Base-by-base conservation (phyloP, 768 basidiomycete genomes). In the Lactifluus pinguis region DNA sequence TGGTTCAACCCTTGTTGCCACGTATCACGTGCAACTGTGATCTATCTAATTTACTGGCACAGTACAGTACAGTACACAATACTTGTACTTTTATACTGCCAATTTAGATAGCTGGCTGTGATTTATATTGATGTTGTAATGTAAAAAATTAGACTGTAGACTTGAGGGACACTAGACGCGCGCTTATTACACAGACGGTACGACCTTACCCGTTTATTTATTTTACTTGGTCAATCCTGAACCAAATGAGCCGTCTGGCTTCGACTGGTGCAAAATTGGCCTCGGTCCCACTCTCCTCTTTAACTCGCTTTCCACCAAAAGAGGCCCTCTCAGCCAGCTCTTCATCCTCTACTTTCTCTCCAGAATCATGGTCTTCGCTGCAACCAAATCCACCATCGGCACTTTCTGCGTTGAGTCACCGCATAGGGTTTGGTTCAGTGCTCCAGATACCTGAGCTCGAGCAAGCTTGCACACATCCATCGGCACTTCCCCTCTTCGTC, bases 391-490 rank as follows among this genome's bases (percentile, higher is more conserved):
- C 87, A 0, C 76, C 81, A 0, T 80, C 88, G 6, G 83, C 89
- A 5, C 79, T 93, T 66, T 75, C 81, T 49, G 87, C 91, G 1
- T 87, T 93, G 65, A 79, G 85, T 2, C 84, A 92, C 66, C 80
- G 91, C 64, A 80, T 89, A 69, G 88, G 89, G 38, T 82, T 92
- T 3, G 77, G 79, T 0, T 76, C 80, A 1, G 75, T 86, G n/a
- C 68, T 86, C 29, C 66, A 75, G 2, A 76, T 80, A 3, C 68
- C 81, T 6, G 82, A 85, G 47, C 67, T 80, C 49, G 80, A 82
- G 66, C 87, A 87, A 69, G 85, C 83, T 19, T 90, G 89, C 77
- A 93, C 90, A 2, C 91, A 92, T 70, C 78, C 83, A 19, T 90
- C 89, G 5, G 84, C 86, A 66, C 67, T 83, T 53, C 67, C 75